Base-by-base conservation (phyloP, 148 eudicot species). In the Mesembryanthemum crystallinum region DNA sequence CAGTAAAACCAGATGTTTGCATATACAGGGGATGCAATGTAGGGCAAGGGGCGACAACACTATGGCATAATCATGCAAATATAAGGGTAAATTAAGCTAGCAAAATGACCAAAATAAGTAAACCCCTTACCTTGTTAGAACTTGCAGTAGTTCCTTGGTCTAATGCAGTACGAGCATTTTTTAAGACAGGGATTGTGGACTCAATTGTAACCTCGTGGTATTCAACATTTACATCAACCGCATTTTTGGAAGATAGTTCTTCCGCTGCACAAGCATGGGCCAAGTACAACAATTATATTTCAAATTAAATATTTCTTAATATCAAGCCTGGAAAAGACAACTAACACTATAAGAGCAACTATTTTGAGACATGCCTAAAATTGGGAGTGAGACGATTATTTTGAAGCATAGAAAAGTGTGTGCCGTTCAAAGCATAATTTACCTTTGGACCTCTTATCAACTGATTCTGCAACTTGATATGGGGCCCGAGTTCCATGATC, bases 51-150 rank as follows among this genome's bases (percentile, higher is more conserved):
- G n/a, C n/a, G n/a, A n/a, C n/a, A n/a, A n/a, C n/a, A n/a, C 43
- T 5, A 39, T 39, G 43, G 43, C 3, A 39, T 39, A 60, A 24
- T 69, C 45, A 70, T 49, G 37, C 54, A 52, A 23, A 64, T 55
- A 21, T 11, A 61, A 58, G 49, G 28, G 14, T 28, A 1, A 5
- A n/a, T n/a, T n/a, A 17, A 32, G 51, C 33, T 45, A 24, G 43
- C 43, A 39, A 6, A 6, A 39, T 39, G 32, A 8, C n/a, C 62
- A 71, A 30, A 17, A 65, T 30, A 35, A 7, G 28, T 35, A 49
- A 39, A 76, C 30, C 13, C 51, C 74, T 78, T 14, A 89, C 90
- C 85, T 82, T 72, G 21, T 63, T 75, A 52, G 80, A 63, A 74
- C 78, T 67, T 15, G 72, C 8, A 60, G 37, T 62, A 35, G 62